Conservation (phyloP, 1,139 yeast species). For the Debaryomycetaceae sp. region DNA sequence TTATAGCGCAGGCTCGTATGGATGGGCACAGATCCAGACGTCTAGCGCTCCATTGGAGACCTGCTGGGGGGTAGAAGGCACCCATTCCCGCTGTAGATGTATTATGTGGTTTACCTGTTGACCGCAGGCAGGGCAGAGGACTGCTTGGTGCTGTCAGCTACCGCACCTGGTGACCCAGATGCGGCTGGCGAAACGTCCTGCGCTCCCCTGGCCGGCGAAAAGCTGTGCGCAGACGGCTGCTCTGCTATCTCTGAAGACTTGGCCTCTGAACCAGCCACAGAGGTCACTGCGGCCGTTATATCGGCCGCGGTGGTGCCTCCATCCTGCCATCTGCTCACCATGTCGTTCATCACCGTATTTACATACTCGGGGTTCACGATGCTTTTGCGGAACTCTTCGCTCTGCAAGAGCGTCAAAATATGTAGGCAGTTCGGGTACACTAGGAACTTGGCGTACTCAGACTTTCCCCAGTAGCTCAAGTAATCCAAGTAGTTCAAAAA, state of each 20-base stretch:
- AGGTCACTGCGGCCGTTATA: not conserved
- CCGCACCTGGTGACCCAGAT: no score
- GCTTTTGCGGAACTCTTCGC: constrained; percentile 53
- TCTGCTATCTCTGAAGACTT: not conserved
- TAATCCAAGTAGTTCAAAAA: constrained; percentile 66
- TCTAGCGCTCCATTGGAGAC: no score
- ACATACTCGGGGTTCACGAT: constrained; percentile 56
- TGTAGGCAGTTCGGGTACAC: constrained; percentile 76
- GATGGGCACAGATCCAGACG: no score
- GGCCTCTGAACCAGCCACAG: not conserved
- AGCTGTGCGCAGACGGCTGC: not conserved
- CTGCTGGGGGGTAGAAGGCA: no score
- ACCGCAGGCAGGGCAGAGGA: not conserved
- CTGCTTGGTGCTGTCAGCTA: not conserved
- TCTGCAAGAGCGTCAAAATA: constrained; percentile 55
- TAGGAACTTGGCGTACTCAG: constrained; percentile 61
- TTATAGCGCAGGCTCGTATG: no score
- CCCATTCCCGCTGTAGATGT: no score
- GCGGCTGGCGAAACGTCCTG: no score
- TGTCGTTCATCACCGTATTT: constrained; percentile 65
- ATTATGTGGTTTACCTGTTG: not conserved
- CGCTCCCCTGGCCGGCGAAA: not conserved
- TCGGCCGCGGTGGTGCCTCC: constrained; percentile 3
- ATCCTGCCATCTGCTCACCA: constrained; percentile 70
- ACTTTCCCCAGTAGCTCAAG: constrained; percentile 71